A percentile compares a stretch with the other conserved stretches of the same genome.
These are phyloP conservation scores for Trichophyton verrucosum DNA, from an alignment of 2,329 filamentous ascomycete species.

Conservation along the genomic window DNA sequence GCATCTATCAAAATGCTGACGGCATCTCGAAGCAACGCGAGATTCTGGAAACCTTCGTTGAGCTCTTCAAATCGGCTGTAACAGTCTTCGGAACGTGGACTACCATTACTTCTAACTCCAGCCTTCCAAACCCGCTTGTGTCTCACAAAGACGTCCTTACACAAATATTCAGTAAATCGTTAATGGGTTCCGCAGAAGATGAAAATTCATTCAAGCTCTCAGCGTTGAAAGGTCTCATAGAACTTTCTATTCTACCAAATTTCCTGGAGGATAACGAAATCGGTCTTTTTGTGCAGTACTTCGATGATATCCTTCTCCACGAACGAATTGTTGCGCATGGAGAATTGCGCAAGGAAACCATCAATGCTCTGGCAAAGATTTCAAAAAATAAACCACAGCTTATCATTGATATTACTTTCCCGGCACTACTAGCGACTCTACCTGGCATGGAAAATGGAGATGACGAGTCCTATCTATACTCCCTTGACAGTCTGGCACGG, in stretches of 20 bases:
- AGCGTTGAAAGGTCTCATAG: slow-evolving; percentile 37
- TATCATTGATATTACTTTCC: slow-evolving; percentile 53
- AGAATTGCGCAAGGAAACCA: slow-evolving; percentile 47
- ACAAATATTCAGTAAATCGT: slow-evolving; percentile 43
- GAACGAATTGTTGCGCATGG: slow-evolving; percentile 41
- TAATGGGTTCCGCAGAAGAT: slow-evolving; percentile 41
- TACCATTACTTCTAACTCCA: slow-evolving; percentile 23
- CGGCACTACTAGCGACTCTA: slow-evolving; percentile 52
- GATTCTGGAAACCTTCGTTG: slow-evolving; percentile 48
- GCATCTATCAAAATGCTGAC: slow-evolving; percentile 48
- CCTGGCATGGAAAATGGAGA: slow-evolving; percentile 44
- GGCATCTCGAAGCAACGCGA: slow-evolving; percentile 51
- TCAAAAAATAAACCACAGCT: slow-evolving; percentile 50
- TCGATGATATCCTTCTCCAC: slow-evolving; percentile 50
- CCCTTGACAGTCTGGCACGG: slow-evolving; percentile 52
- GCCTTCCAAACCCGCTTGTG: slow-evolving; percentile 32
- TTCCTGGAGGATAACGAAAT: slow-evolving; percentile 42
- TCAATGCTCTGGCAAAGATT: slow-evolving; percentile 47
- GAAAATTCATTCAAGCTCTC: slow-evolving; percentile 40
- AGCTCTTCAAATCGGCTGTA: slow-evolving; percentile 47
- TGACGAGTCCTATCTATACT: slow-evolving; percentile 38
- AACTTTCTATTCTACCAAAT: slow-evolving; percentile 34
- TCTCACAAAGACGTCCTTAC: slow-evolving; percentile 41
- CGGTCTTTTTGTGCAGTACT: slow-evolving; percentile 43
- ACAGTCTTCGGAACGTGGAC: slow-evolving; percentile 46